Evolutionary conservation across 805 yeast genomes (phyloP).

Genomic region (Lipomyces sp.): DNA sequence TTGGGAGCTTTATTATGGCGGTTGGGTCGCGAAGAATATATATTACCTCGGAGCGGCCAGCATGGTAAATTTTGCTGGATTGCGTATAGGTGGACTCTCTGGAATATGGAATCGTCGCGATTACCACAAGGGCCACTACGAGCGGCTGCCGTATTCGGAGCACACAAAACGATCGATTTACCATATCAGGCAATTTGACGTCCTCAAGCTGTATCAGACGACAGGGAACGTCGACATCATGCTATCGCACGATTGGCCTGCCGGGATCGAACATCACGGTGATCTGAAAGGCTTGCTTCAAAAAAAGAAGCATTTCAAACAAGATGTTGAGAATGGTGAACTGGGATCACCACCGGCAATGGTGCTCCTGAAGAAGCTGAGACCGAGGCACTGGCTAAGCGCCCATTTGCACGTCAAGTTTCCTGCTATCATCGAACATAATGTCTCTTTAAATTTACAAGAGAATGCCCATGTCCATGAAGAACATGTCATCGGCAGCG

Average conservation of each 20-base stretch:
- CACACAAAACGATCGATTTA: constrained; percentile 57
- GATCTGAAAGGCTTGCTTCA: constrained; percentile 48
- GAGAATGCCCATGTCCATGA: background rate
- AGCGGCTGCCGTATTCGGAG: constrained; percentile 49
- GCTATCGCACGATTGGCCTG: constrained; percentile 94
- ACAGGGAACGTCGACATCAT: constrained; percentile 51
- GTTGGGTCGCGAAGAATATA: constrained; percentile 88
- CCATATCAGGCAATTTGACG: constrained; percentile 66
- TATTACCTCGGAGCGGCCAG: constrained; percentile 80
- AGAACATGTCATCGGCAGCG: background rate
- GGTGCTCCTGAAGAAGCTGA: constrained; percentile 50
- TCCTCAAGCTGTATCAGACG: constrained; percentile 50
- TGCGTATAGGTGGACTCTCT: constrained; percentile 75
- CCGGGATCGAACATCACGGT: constrained; percentile 67
- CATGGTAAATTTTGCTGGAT: constrained; percentile 68
- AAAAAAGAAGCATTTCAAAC: constrained; percentile 62
- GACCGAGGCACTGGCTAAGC: constrained; percentile 77
- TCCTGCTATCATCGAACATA: constrained; percentile 53
- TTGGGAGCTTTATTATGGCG: constrained; percentile 73
- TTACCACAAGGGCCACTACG: constrained; percentile 44
- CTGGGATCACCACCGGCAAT: constrained; percentile 73
- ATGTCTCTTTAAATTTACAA: too few relatives aligned
- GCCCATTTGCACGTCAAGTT: constrained; percentile 84
- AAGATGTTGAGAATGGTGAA: constrained; percentile 55
- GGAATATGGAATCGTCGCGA: constrained; percentile 70